phyloP scores from a whole-genome alignment of 1,284 basidiomycete genomes.

The Rhodotorula sp. region DNA sequence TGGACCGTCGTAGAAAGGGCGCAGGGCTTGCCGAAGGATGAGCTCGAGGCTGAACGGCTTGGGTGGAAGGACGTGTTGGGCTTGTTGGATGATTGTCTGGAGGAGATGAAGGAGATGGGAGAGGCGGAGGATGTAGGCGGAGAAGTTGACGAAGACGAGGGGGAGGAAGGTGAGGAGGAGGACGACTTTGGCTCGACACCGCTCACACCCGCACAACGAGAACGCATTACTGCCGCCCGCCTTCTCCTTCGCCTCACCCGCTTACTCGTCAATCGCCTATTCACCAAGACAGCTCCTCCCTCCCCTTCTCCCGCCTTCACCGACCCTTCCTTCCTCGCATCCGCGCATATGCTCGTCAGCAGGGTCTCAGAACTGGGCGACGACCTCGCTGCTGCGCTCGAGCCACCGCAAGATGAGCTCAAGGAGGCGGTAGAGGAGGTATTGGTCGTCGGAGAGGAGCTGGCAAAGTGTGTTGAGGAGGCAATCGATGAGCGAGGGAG shows the following conservation, averaged over 20 bases:
- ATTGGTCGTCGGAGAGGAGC: background rate
- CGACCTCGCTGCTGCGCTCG: constrained; percentile 25
- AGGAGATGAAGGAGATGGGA: constrained; percentile 6
- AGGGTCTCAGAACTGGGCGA: constrained; percentile 22
- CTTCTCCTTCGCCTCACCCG: constrained; percentile 19
- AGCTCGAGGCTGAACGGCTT: constrained; percentile 23
- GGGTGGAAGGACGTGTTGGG: constrained; percentile 20
- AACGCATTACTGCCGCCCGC: background rate
- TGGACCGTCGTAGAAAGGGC: constrained; percentile 23
- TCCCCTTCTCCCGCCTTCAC: constrained; percentile 1
- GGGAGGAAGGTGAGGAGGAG: background rate
- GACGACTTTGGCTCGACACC: background rate
- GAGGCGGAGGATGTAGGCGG: constrained; percentile 3
- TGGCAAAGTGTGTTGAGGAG: constrained; percentile 2
- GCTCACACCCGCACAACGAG: background rate
- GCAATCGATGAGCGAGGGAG: background rate
- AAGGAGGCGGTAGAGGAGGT: background rate
- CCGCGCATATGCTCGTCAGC: background rate
- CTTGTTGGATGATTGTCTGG: constrained; percentile 28
- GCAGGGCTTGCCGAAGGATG: constrained; percentile 7
- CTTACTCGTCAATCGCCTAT: constrained; percentile 22
- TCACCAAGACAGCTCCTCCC: constrained; percentile 11
- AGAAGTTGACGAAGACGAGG: background rate
- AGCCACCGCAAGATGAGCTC: constrained; percentile 18
- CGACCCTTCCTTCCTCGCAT: constrained; percentile 4